Percentiles rank a stretch among this genome's conserved stretches.
Conservation (phyloP, 1,284 basidiomycete species). For the Pseudozyma tsukubaensis region DNA sequence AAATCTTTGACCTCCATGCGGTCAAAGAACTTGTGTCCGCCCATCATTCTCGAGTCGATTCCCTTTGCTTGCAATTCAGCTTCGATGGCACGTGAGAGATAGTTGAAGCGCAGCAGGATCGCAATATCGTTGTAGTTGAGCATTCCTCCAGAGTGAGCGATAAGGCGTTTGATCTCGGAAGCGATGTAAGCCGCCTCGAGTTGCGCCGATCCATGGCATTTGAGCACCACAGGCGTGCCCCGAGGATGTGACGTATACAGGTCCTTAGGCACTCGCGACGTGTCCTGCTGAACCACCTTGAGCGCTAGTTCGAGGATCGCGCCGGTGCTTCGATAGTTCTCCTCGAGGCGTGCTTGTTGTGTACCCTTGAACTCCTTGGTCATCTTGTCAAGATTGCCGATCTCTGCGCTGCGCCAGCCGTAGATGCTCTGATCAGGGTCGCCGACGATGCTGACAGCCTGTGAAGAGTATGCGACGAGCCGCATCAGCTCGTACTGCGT, state of each 20-base stretch:
- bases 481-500: slow-evolving; percentile 86
- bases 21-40: slow-evolving; percentile 88
- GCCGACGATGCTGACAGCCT: slow-evolving; percentile 81
- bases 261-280: slow-evolving; percentile 78
- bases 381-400: slow-evolving; percentile 64
- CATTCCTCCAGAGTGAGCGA: slow-evolving; percentile 79
- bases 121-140: slow-evolving; percentile 70
- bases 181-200: slow-evolving; percentile 73
- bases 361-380: slow-evolving; percentile 50
- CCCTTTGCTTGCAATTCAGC: slow-evolving; percentile 80
- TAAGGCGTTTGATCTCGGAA: slow-evolving; percentile 80
- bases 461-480: slow-evolving; percentile 67
- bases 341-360: slow-evolving; percentile 80
- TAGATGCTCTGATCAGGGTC: slow-evolving; percentile 95
- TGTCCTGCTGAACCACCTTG: slow-evolving; percentile 84
- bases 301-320: slow-evolving; percentile 81
- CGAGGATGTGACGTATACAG: slow-evolving; percentile 79
- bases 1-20: slow-evolving; percentile 82
- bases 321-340: slow-evolving; percentile 88
- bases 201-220: slow-evolving; percentile 35
- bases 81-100: slow-evolving; percentile 83
- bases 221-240: slow-evolving; percentile 72
- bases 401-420: slow-evolving; percentile 83
- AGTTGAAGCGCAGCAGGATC: slow-evolving; percentile 81
- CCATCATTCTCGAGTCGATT: slow-evolving; percentile 82